Evolutionary conservation across 169 alveolate species (phyloP), one percentile per base, ranked within the genome.

Genomic region (Cryptosporidium bovis): DNA sequence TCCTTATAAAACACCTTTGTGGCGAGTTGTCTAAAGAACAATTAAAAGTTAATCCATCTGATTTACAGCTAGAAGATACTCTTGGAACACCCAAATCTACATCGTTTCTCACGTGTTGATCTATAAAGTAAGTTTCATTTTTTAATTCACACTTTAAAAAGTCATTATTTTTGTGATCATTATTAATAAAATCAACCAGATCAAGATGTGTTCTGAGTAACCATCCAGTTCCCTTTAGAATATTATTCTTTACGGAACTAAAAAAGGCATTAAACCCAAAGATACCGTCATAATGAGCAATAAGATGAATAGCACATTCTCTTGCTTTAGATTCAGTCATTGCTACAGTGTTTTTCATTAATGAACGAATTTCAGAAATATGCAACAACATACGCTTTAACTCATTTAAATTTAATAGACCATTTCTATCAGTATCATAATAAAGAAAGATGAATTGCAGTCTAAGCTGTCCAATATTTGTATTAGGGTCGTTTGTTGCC

Each of bases 381-480:
- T 77, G 92, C 44, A 64, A 24, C 40, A 85, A 29, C 64, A 85
- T 62, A 64, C 77, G 64, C 29, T 67, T 64, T 27, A 68, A 27
- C 64, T 85, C 92, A 58, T 85, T 71, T 64, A 85, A 64, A 53
- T 64, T 83, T 24, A 85, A 64, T 18, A 65, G 24, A 3, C 92
- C 92, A 71, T 85, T 85, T 27, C 90, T 56, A 46, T 85, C 85
- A 36, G 68, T 66, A 53, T 85, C 92, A 62, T 71, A 85, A 83
- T 85, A 85, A 15, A 85, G 83, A 64, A 85, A 85, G 0, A 85
- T 77, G 31, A 85, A 85, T 71, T 85, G 92, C 55, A 85, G 64
- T 27, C 92, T 68, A 53, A 85, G 69, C 71, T 71, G 82, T 5
- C 90, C 90, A 33, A 65, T 71, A 77, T 71, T 77, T 27, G 87